Percentiles rank a stretch among this genome's conserved stretches.
Evolutionary conservation across 139 green algal species (phyloP).

Genomic region (Eudorina sp.): DNA sequence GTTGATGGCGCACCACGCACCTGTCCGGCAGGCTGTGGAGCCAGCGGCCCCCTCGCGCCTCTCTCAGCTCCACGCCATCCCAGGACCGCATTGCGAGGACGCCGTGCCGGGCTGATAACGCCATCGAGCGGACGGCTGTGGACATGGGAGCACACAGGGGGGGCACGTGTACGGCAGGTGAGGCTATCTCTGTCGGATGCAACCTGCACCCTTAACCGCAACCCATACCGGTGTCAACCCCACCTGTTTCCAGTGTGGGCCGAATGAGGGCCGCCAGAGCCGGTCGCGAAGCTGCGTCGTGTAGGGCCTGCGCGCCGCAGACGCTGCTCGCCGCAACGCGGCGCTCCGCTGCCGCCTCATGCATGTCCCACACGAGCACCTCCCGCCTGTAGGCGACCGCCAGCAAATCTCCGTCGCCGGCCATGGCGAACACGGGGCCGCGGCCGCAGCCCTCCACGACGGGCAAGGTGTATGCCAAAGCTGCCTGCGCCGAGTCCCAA

Average conservation of each 20-base stretch:
- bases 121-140: conserved; percentile 27
- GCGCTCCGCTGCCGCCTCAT: neutral
- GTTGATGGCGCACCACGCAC: no score
- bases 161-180: no score
- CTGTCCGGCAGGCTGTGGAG: conserved; percentile 34
- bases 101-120: neutral
- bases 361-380: conserved; percentile 35
- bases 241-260: neutral
- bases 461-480: neutral
- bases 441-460: conserved; percentile 16
- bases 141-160: neutral
- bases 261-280: conserved; percentile 16
- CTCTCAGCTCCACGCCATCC: conserved; percentile 38
- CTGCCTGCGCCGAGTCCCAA: neutral
- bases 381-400: neutral
- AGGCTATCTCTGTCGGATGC: no score
- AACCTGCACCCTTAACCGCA: neutral
- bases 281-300: neutral
- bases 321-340: neutral
- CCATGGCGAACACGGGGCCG: conserved; percentile 5
- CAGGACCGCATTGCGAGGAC: conserved; percentile 26
- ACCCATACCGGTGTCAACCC: neutral
- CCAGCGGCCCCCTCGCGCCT: neutral
- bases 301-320: neutral
- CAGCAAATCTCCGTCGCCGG: neutral